Evolutionary conservation across 352 stramenopile species (phyloP).

Genomic region (Phytophthora crassamura): DNA sequence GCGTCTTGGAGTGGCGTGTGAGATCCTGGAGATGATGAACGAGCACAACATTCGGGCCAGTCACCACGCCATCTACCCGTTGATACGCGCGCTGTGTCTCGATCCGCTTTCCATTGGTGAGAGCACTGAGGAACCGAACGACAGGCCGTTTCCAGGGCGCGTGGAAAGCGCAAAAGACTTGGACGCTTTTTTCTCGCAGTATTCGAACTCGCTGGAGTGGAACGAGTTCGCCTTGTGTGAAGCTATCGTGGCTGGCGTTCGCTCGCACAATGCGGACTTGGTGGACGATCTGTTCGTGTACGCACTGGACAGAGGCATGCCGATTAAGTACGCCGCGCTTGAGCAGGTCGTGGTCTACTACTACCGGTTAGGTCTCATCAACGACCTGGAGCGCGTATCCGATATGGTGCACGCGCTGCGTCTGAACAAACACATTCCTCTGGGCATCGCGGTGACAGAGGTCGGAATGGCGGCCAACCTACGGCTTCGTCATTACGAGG

Average conservation of each 20-base stretch:
- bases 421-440: conserved; percentile 76
- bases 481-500: conserved; percentile 59
- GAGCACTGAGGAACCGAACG: conserved; percentile 13
- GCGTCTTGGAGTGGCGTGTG: conserved; percentile 41
- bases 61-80: conserved; percentile 52
- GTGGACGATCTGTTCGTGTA: conserved; percentile 70
- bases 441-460: conserved; percentile 76
- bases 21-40: conserved; percentile 70
- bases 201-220: conserved; percentile 58
- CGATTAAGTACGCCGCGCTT: conserved; percentile 81
- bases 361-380: conserved; percentile 67
- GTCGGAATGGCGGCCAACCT: conserved; percentile 78
- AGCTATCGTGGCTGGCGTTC: conserved; percentile 62
- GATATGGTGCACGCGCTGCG: conserved; percentile 71
- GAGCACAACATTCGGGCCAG: conserved; percentile 55
- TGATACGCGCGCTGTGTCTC: conserved; percentile 53
- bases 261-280: conserved; percentile 51
- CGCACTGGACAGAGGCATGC: conserved; percentile 65
- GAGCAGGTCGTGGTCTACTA: conserved; percentile 78
- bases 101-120: conserved; percentile 28
- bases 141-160: conserved; percentile 1
- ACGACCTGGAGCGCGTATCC: conserved; percentile 65
- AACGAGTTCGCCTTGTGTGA: conserved; percentile 76
- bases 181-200: conserved; percentile 55
- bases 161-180: conserved; percentile 46